Percentiles rank a stretch among this genome's conserved stretches.
phyloP scores from a whole-genome alignment of 805 yeast species.

The Yarrowia porcina region DNA sequence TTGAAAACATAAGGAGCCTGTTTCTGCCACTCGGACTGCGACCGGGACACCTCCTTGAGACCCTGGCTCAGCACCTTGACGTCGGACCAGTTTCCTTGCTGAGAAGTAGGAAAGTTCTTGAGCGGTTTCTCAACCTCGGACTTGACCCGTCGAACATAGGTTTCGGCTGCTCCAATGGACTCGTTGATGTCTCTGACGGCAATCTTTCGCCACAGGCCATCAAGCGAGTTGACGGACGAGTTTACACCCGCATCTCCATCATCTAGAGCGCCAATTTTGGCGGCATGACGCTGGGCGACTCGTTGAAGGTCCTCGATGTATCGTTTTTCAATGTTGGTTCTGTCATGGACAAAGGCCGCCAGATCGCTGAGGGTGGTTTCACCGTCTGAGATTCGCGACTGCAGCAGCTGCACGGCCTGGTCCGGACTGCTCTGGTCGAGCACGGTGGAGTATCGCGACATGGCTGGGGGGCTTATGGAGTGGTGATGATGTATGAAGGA shows the following conservation, averaged over 20 bases:
- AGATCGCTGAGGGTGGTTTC: background rate
- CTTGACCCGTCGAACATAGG: slow-evolving; percentile 40
- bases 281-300: background rate
- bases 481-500: slow-evolving; percentile 6
- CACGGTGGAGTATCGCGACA: slow-evolving; percentile 3
- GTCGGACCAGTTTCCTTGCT: slow-evolving; percentile 52
- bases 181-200: slow-evolving; percentile 15
- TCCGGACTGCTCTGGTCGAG: slow-evolving; percentile 17
- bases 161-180: slow-evolving; percentile 32
- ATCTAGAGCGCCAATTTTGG: slow-evolving; percentile 6
- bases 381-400: slow-evolving; percentile 4
- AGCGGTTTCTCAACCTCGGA: slow-evolving; percentile 41
- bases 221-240: background rate
- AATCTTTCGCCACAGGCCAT: slow-evolving; percentile 17
- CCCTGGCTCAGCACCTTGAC: slow-evolving; percentile 48
- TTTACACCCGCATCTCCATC: background rate
- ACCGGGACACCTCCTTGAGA: slow-evolving; percentile 45
- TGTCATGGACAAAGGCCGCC: slow-evolving; percentile 21
- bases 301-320: slow-evolving; percentile 23
- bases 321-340: slow-evolving; percentile 7
- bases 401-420: background rate
- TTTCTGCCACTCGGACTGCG: slow-evolving; percentile 56
- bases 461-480: background rate
- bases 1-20: slow-evolving; percentile 76
- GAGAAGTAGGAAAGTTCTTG: slow-evolving; percentile 47